Conservation (phyloP, 805 yeast genomes). For the Zygotorulaspora florentina region DNA sequence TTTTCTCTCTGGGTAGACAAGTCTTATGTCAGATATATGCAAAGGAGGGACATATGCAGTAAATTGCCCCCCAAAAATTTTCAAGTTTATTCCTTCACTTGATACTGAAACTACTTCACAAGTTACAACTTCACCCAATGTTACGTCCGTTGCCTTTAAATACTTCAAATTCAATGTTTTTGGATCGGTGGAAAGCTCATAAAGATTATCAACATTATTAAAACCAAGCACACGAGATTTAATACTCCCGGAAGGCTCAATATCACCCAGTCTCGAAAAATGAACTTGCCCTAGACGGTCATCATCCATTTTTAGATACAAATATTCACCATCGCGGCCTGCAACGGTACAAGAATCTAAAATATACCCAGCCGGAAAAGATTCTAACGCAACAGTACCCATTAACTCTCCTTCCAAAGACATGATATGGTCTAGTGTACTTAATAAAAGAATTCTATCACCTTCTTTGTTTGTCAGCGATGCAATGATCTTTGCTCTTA, state of each 20-base stretch:
- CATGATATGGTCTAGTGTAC: slow-evolving; percentile 55
- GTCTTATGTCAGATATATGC: slow-evolving; percentile 80
- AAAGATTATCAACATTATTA: slow-evolving; percentile 60
- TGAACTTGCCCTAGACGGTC: slow-evolving; percentile 70
- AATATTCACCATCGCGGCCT: slow-evolving; percentile 54
- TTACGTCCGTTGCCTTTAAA: slow-evolving; percentile 66
- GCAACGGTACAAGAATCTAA: slow-evolving; percentile 50
- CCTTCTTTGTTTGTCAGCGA: slow-evolving; percentile 47
- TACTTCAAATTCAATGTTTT: slow-evolving; percentile 59
- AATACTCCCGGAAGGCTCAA: slow-evolving; percentile 41
- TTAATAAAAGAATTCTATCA: slow-evolving; percentile 55
- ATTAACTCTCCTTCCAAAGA: slow-evolving; percentile 16
- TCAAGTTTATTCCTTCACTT: slow-evolving; percentile 63
- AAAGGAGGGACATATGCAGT: slow-evolving; percentile 68
- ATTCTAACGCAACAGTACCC: slow-evolving; percentile 44
- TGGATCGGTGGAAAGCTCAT: slow-evolving; percentile 66
- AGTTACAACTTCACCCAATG: slow-evolving; percentile 65
- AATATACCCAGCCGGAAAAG: slow-evolving; percentile 75
- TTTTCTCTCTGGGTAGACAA: slow-evolving; percentile 87
- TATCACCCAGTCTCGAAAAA: slow-evolving; percentile 57
- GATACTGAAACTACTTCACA: slow-evolving; percentile 54
- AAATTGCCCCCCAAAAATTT: slow-evolving; percentile 56
- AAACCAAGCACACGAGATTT: slow-evolving; percentile 81
- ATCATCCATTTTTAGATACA: slow-evolving; percentile 55
- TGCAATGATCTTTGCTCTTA: slow-evolving; percentile 69